Evolutionary conservation across 768 basidiomycete genomes (phyloP).

Genomic region (Collybia mongolica): DNA sequence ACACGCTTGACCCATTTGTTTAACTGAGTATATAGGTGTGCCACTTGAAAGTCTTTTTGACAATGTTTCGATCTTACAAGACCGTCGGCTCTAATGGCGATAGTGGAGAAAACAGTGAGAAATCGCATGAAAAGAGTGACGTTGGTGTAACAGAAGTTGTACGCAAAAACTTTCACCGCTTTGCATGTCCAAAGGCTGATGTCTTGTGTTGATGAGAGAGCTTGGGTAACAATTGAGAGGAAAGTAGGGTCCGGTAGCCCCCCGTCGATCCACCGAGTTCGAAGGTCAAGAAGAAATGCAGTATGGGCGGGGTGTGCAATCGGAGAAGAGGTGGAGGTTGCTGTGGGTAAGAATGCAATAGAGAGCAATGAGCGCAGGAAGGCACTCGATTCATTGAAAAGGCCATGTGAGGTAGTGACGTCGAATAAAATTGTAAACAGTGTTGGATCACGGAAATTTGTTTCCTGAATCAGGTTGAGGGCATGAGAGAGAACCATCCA

Average conservation of each 20-base stretch:
- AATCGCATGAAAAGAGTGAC: constrained; percentile 26
- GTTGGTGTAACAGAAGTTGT: constrained; percentile 9
- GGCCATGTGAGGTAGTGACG: constrained; percentile 41
- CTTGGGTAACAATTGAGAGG: constrained; percentile 26
- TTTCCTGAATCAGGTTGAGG: constrained; percentile 42
- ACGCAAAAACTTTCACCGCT: constrained; percentile 32
- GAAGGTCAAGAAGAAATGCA: constrained; percentile 45
- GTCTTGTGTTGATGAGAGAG: constrained; percentile 16
- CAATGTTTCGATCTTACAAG: too few relatives aligned
- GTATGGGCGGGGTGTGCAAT: constrained; percentile 45
- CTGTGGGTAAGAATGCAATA: constrained; percentile 30
- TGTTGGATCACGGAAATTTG: constrained; percentile 45
- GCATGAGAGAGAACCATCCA: constrained; percentile 53
- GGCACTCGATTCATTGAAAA: constrained; percentile 39
- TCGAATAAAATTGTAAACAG: constrained; percentile 50
- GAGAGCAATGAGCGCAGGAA: constrained; percentile 42
- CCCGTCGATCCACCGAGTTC: constrained; percentile 34
- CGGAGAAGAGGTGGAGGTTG: constrained; percentile 22
- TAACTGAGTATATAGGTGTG: background rate
- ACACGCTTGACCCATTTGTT: background rate
- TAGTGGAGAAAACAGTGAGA: too few relatives aligned
- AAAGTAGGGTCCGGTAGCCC: constrained; percentile 26
- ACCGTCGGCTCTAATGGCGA: too few relatives aligned
- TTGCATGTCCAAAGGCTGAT: constrained; percentile 39
- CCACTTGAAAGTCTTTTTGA: too few relatives aligned